These are phyloP conservation scores for Eucalyptus cloeziana DNA, from an alignment of 345 rosid species.

Conservation along the genomic window DNA sequence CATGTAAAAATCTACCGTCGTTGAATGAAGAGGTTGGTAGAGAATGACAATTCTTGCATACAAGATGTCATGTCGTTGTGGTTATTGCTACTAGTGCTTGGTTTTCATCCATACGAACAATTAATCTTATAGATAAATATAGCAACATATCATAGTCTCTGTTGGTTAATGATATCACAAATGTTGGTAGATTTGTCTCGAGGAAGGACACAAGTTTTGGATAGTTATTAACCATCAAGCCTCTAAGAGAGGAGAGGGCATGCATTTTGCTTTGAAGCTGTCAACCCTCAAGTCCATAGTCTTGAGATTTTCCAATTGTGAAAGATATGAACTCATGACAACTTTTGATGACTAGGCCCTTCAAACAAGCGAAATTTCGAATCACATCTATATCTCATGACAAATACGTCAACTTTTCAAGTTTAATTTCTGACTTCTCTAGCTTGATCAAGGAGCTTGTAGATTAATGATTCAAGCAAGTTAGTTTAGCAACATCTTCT, in stretches of 20 bases:
- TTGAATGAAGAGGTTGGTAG: accelerated
- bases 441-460: not conserved
- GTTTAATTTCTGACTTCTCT: too few species aligned
- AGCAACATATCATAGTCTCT: not conserved
- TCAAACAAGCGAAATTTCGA: accelerated
- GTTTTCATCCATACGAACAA: not conserved
- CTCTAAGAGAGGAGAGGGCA: not conserved
- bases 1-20: not conserved
- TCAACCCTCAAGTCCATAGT: too few species aligned
- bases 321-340: accelerated
- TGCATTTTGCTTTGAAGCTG: accelerated
- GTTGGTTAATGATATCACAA: accelerated
- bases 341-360: accelerated
- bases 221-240: not conserved
- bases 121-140: not conserved
- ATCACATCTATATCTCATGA: too few species aligned
- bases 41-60: accelerated
- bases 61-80: accelerated
- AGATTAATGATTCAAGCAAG: not conserved
- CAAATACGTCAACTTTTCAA: too few species aligned
- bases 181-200: accelerated
- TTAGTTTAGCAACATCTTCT: not conserved
- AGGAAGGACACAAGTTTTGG: not conserved
- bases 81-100: accelerated
- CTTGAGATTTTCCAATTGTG: too few species aligned